A percentile compares a stretch with the other conserved stretches of the same genome.
phyloP scores from a whole-genome alignment of 371 early-diverging fungal genomes.

The Dinochytrium kinnereticum region DNA sequence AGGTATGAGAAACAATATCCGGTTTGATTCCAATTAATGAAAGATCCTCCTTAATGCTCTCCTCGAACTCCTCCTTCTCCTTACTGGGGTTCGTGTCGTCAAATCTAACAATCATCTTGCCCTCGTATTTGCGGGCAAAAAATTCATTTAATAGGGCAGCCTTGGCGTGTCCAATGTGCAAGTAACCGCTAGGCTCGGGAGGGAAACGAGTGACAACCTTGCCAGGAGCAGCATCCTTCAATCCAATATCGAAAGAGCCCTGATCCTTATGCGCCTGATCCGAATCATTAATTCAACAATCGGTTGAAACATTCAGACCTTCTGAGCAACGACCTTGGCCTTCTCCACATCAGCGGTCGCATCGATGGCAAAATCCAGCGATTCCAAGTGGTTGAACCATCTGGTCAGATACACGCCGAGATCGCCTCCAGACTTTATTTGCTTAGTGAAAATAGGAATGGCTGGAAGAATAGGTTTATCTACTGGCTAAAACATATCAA shows the following conservation, averaged over 20 bases:
- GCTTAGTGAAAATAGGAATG: constrained; percentile 78
- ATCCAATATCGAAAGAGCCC: constrained; percentile 92
- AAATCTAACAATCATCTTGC: constrained; percentile 96
- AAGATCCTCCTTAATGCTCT: constrained; percentile 93
- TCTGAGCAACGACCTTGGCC: constrained; percentile 48
- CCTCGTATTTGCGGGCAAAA: constrained; percentile 93
- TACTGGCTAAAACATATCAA: background rate
- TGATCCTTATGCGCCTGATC: constrained; percentile 67
- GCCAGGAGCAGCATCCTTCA: constrained; percentile 75
- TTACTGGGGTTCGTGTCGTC: constrained; percentile 99
- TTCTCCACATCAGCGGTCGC: constrained; percentile 62
- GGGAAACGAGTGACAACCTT: constrained; percentile 99
- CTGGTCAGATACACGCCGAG: constrained; percentile 76
- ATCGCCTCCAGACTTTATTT: constrained; percentile 76
- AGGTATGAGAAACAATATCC: constrained; percentile 87
- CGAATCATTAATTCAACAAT: background rate
- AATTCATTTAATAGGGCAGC: constrained; percentile 98
- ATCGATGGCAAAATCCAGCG: constrained; percentile 62
- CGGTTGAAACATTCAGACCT: constrained; percentile 10
- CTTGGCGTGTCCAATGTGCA: constrained; percentile 99
- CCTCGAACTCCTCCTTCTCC: constrained; percentile 96
- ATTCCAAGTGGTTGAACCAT: constrained; percentile 81
- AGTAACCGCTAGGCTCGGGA: constrained; percentile 99
- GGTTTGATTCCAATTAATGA: constrained; percentile 84
- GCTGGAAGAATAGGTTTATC: constrained; percentile 41